Conservation (phyloP, 768 basidiomycete genomes). For the Rhizopogon vesiculosus region DNA sequence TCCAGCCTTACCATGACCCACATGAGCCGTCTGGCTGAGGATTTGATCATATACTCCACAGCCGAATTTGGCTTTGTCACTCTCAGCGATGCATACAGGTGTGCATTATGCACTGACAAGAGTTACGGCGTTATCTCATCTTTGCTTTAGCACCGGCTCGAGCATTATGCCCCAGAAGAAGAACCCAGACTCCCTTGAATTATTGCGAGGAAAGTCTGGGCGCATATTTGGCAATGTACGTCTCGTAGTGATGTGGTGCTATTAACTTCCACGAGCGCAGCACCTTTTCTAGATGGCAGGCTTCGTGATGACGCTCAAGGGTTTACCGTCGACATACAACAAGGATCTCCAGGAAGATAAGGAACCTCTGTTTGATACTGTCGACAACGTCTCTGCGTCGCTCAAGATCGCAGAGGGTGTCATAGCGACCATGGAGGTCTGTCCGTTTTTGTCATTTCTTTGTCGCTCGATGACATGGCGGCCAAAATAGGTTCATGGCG, state of each 20-base stretch:
- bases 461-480: neutral
- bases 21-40: conserved; percentile 92
- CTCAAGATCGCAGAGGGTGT: conserved; percentile 94
- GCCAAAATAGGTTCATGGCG: conserved; percentile 65
- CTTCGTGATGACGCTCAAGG: conserved; percentile 96
- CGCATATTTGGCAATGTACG: conserved; percentile 88
- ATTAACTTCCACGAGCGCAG: neutral
- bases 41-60: conserved; percentile 93
- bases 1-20: conserved; percentile 89
- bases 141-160: conserved; percentile 75
- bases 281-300: conserved; percentile 76
- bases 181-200: conserved; percentile 94
- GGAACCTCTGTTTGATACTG: conserved; percentile 92
- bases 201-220: conserved; percentile 92
- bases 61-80: conserved; percentile 96
- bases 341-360: conserved; percentile 99
- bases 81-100: conserved; percentile 98
- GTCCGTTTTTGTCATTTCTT: conserved; percentile 15
- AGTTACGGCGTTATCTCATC: neutral
- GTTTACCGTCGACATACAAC: conserved; percentile 97
- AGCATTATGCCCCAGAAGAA: conserved; percentile 99
- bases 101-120: conserved; percentile 11
- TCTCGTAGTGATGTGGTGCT: conserved; percentile 2
- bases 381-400: conserved; percentile 85
- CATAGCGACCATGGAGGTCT: conserved; percentile 81